These are phyloP conservation scores for Chalciporus piperatus DNA, from an alignment of 768 basidiomycete genomes.

Conservation along the genomic window DNA sequence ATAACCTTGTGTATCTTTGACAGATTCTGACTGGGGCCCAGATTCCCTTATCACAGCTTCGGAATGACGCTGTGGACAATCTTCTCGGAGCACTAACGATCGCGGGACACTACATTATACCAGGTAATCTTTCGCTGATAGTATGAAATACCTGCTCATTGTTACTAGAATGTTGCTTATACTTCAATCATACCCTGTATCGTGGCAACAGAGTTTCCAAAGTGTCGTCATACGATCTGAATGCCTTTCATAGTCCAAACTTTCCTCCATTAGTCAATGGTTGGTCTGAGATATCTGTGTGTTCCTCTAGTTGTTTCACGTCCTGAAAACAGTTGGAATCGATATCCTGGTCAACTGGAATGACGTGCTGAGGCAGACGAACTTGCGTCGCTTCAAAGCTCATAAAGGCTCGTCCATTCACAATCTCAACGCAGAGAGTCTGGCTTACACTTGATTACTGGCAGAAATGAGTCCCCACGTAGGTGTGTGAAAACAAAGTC, in stretches of 20 bases:
- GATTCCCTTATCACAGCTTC: conserved; percentile 84
- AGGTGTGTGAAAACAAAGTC: conserved; percentile 42
- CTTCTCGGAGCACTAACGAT: conserved; percentile 85
- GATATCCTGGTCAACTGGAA: conserved; percentile 90
- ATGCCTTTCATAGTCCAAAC: conserved; percentile 84
- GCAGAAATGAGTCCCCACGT: conserved; percentile 80
- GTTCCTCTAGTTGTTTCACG: conserved; percentile 5
- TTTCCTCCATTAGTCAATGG: conserved; percentile 81
- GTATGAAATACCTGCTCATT: neutral
- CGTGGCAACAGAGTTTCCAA: conserved; percentile 86
- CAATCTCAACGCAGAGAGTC: neutral
- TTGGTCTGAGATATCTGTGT: conserved; percentile 19
- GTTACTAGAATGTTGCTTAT: conserved; percentile 72
- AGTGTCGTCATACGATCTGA: conserved; percentile 75
- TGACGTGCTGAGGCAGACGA: conserved; percentile 80
- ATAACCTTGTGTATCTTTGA: neutral
- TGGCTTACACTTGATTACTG: conserved; percentile 10
- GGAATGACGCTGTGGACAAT: conserved; percentile 96
- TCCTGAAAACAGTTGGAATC: conserved; percentile 64
- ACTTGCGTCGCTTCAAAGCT: conserved; percentile 71
- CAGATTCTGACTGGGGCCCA: conserved; percentile 92
- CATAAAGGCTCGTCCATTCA: conserved; percentile 57
- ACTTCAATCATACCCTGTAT: conserved; percentile 87
- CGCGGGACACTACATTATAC: conserved; percentile 89
- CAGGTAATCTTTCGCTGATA: conserved; percentile 49